Conservation (phyloP, 2,329 filamentous ascomycete species). For the Delphinella strobiligena region DNA sequence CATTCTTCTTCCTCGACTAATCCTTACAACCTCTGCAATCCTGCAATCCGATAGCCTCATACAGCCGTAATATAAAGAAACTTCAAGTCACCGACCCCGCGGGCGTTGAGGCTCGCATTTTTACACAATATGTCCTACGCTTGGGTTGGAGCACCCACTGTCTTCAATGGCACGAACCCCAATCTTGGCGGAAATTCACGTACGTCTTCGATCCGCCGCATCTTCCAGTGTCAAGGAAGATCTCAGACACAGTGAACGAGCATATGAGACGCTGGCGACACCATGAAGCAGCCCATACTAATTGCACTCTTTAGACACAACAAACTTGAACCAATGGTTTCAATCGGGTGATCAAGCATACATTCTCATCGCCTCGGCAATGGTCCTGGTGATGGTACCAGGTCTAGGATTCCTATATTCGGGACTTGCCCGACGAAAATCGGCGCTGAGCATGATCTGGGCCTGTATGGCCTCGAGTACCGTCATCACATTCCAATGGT, state of each 20-base stretch:
- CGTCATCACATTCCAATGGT: slow-evolving; percentile 95
- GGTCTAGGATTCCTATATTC: slow-evolving; percentile 97
- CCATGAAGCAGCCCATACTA: background rate
- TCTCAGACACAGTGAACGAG: too few species aligned
- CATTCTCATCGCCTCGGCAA: slow-evolving; percentile 78
- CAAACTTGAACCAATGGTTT: slow-evolving; percentile 96
- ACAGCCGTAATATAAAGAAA: too few species aligned
- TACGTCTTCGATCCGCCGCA: slow-evolving; percentile 39
- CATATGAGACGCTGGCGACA: too few species aligned
- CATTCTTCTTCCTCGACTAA: background rate
- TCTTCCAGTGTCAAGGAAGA: too few species aligned
- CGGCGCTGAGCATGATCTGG: slow-evolving; percentile 93
- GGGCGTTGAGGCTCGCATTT: slow-evolving; percentile 15
- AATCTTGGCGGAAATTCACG: slow-evolving; percentile 65
- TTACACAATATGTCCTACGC: slow-evolving; percentile 35
- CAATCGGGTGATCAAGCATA: slow-evolving; percentile 84
- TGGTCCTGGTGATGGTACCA: slow-evolving; percentile 94
- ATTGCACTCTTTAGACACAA: slow-evolving; percentile 43
- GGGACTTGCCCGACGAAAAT: slow-evolving; percentile 93
- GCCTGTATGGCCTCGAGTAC: slow-evolving; percentile 89
- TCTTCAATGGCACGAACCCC: slow-evolving; percentile 43
- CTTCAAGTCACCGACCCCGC: too few species aligned
- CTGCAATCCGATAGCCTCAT: too few species aligned
- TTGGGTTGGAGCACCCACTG: slow-evolving; percentile 32
- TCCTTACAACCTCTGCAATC: background rate